Base-by-base conservation (phyloP, 2,329 filamentous ascomycete species). In the Septoria petroselini region DNA sequence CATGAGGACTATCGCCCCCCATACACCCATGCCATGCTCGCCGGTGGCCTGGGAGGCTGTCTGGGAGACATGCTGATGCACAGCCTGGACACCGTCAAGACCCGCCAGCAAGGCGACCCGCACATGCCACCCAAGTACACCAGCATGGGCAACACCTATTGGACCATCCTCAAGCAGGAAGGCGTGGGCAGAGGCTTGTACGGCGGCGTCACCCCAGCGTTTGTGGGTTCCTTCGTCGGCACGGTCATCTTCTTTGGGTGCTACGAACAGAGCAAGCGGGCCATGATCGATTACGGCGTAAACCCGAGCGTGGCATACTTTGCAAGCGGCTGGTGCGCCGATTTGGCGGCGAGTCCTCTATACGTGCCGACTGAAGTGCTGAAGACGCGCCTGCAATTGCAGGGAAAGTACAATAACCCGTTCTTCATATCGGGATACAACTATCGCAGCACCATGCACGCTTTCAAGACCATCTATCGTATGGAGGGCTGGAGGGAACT, bases 1-100 rank as follows among this genome's bases (percentile, higher is more conserved):
- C 57, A 67, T 23, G 72, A 74, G 53, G 69, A 70, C 35, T 70
- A 68, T 46, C 68, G 74, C 34, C 73, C 74, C 46, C 73, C 73
- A 2, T 77, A 76, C 54, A 56, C 73, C 21, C 73, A 77, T 67
- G 74, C 87, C 68, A 98, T 97, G 91, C 78, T 98, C 65, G 93
- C 93, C 27, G 93, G 93, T 65, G 93, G 91, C 53, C 76, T 94
- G 45, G 93, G 94, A 65, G 93, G 93, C 45, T 91, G 88, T 12
- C 94, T 86, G 48, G 93, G 94, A 52, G 93, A 98, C 70, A 86
- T 98, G 80, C 76, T 98, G 59, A 98, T 98, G 93, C 93, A 98
- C 74, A 97, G 91, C 38, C 80, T 98, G 65, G 93, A 98, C 70
- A 98, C 93, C 1, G 93, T 98, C 63, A 98, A 98, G 74, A 98